Evolutionary conservation across 2,329 filamentous ascomycete genomes (phyloP).

Genomic region (Diaporthe caulivora): DNA sequence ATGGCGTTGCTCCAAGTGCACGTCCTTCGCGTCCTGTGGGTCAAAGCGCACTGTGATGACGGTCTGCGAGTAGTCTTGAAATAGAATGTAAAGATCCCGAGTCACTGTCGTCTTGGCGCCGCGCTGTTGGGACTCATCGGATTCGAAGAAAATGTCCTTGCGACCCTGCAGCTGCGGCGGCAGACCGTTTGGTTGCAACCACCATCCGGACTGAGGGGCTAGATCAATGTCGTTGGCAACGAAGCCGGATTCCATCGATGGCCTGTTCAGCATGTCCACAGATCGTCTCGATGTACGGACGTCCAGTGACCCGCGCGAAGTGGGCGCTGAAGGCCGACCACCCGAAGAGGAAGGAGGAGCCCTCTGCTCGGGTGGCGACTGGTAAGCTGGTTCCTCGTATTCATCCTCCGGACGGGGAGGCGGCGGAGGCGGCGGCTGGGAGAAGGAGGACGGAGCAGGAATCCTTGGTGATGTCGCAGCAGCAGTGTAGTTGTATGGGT

Average conservation of each 20-base stretch:
- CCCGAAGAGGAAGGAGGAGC: constrained; percentile 55
- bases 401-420: constrained; percentile 60
- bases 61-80: constrained; percentile 96
- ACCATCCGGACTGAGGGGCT: constrained; percentile 82
- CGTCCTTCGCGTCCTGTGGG: constrained; percentile 77
- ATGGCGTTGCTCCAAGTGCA: constrained; percentile 85
- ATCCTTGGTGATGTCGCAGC: constrained; percentile 44
- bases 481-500: constrained; percentile 71
- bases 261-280: constrained; percentile 77
- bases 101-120: constrained; percentile 79
- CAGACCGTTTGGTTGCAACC: constrained; percentile 82
- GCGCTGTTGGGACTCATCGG: constrained; percentile 81
- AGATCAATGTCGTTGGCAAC: constrained; percentile 92
- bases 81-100: constrained; percentile 88
- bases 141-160: constrained; percentile 85
- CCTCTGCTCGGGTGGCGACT: constrained; percentile 61
- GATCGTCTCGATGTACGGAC: constrained; percentile 65
- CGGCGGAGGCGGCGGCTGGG: constrained; percentile 48
- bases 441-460: constrained; percentile 47
- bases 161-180: constrained; percentile 87
- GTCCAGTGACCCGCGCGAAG: constrained; percentile 51
- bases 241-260: constrained; percentile 83
- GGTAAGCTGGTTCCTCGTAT: constrained; percentile 57
- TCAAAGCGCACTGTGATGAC: constrained; percentile 86
- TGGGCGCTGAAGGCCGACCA: constrained; percentile 58